Base-by-base conservation (phyloP, 495 filamentous ascomycete species). In the Extremus antarcticus region DNA sequence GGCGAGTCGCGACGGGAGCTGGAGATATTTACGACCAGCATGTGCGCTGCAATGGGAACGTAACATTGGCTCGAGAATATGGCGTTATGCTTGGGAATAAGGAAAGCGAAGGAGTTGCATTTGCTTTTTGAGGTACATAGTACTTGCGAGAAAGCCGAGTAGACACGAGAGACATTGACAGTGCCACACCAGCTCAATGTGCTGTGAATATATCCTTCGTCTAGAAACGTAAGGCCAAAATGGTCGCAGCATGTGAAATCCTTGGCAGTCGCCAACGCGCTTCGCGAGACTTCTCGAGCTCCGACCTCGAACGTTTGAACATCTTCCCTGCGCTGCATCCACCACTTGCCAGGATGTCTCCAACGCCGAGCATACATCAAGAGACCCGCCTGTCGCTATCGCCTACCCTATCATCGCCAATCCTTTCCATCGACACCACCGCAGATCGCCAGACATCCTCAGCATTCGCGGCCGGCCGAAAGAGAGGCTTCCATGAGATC, bases 311-410 rank as follows among this genome's bases (percentile, higher is more conserved):
- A 47, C 45, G 24, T 55, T 55, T 19, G 22, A 46, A 25, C 35
- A 46, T 54, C 29, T 17, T 15, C 8, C 20, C 15, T 25, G 20
- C 35, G 20, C 20, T 40, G 17, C 16, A 25, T 43, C 25, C 13
- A 32, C 24, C 24, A 40, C 24, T 3, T 23, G 19, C 49, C 9
- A 54, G 24, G 20, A 74, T 74, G 71, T 62, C 63, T 7, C 61
- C 57, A 22, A 13, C 50, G 45, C 49, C 56, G 43, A 53, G 56
- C 20, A 65, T 89, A 61, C 91, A 87, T 74, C 90, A 89, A 68
- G 90, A 96, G 73, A 86, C 87, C 63, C 82, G 88, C 63, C 71
- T 94, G 56, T 85, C 88, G 59, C 76, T 92, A 51, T 85, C 91
- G 65, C 83, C 88, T 23, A 75, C 83, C 47, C 83, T 76, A 55